Evolutionary conservation across 305 asterid species (phyloP).

Genomic region (Ajuga reptans): DNA sequence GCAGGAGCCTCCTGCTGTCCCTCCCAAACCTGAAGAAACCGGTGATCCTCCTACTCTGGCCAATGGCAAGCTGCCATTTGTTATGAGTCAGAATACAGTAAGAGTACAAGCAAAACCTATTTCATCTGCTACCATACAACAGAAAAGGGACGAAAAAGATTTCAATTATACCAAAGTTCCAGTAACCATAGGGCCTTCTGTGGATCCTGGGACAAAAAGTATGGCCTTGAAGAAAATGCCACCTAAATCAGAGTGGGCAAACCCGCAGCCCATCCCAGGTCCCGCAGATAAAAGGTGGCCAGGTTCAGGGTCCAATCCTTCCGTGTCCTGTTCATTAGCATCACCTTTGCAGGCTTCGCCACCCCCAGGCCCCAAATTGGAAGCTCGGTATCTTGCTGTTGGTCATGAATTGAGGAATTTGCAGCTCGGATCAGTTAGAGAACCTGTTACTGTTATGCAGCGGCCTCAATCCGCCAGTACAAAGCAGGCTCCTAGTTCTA

Average conservation of each 20-base stretch:
- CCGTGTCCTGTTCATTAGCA: slow-evolving; percentile 47
- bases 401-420: slow-evolving; percentile 65
- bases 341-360: slow-evolving; percentile 52
- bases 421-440: slow-evolving; percentile 74
- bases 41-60: slow-evolving; percentile 42
- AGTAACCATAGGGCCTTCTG: slow-evolving; percentile 30
- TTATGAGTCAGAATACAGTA: slow-evolving; percentile 31
- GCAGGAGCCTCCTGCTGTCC: slow-evolving; percentile 54
- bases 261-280: slow-evolving; percentile 35
- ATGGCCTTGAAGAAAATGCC: slow-evolving; percentile 44
- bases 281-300: slow-evolving; percentile 59
- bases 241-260: slow-evolving; percentile 56
- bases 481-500: slow-evolving; percentile 44
- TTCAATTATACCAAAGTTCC: slow-evolving; percentile 52
- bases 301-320: slow-evolving; percentile 43
- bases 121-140: slow-evolving; percentile 35
- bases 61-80: slow-evolving; percentile 34
- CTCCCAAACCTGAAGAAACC: slow-evolving; percentile 60
- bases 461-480: slow-evolving; percentile 48
- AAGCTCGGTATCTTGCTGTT: slow-evolving; percentile 40
- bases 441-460: slow-evolving; percentile 69
- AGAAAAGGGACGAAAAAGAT: slow-evolving; percentile 55
- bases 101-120: slow-evolving; percentile 35
- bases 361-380: slow-evolving; percentile 41
- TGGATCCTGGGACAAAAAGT: slow-evolving; percentile 50